Conservation (phyloP, 2,329 filamentous ascomycete genomes). For the Nemania diffusa region DNA sequence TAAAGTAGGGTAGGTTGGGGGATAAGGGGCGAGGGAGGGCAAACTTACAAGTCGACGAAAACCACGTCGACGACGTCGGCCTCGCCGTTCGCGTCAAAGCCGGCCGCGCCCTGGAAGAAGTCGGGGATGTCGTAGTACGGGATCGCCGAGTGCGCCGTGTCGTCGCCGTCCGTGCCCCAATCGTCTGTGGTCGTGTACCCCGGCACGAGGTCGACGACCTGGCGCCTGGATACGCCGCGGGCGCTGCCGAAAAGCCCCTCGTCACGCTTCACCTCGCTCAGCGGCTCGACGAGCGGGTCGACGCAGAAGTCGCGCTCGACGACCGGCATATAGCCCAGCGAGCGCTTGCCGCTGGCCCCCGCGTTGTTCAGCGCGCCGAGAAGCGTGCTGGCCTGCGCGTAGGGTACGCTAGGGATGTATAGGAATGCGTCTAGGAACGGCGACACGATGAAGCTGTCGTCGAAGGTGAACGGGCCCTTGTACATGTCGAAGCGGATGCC, state of each 20-base stretch:
- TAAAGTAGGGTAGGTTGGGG: not conserved
- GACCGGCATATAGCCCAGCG: conserved; percentile 52
- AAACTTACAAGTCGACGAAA: conserved; percentile 64
- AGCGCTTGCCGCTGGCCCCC: conserved; percentile 50
- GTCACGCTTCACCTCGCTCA: conserved; percentile 28
- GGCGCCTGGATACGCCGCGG: conserved; percentile 58
- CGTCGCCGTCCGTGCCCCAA: conserved; percentile 66
- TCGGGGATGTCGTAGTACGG: conserved; percentile 59
- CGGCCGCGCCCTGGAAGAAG: conserved; percentile 61
- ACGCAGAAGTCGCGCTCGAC: conserved; percentile 59
- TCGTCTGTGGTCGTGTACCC: conserved; percentile 68
- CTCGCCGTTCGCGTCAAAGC: conserved; percentile 57
- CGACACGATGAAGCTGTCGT: conserved; percentile 64
- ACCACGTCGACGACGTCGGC: conserved; percentile 62
- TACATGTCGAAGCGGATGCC: conserved; percentile 70
- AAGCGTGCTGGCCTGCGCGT: conserved; percentile 54
- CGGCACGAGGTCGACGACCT: conserved; percentile 56
- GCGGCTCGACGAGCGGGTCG: conserved; percentile 54
- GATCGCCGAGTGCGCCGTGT: conserved; percentile 62
- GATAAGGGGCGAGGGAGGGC: not conserved
- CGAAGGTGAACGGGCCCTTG: conserved; percentile 69
- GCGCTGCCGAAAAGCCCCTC: conserved; percentile 40
- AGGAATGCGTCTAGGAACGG: conserved; percentile 65
- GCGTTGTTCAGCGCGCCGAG: conserved; percentile 57
- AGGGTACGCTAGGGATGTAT: conserved; percentile 64